phyloP scores from a whole-genome alignment of 208 protist genomes.

The Wallacemonas rigidus region DNA sequence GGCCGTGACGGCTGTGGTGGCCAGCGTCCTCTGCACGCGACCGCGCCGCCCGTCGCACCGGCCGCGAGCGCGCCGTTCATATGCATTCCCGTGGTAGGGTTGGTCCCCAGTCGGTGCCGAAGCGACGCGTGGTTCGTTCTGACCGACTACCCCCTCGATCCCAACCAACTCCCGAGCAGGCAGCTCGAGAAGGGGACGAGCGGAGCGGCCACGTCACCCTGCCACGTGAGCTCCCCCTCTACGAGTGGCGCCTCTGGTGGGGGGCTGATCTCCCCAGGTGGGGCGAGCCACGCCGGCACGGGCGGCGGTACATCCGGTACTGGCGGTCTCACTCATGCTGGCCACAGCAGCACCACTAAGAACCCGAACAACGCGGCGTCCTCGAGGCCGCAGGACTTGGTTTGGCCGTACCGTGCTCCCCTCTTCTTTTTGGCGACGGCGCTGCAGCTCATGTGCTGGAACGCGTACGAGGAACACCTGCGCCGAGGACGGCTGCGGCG shows the following conservation, averaged over 20 bases:
- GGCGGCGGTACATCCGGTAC: too few relatives aligned
- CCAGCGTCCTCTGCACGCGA: neutral
- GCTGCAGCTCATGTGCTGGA: slow-evolving; percentile 83
- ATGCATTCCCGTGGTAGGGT: slow-evolving; percentile 57
- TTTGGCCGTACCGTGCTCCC: slow-evolving; percentile 56
- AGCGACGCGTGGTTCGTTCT: slow-evolving; percentile 76
- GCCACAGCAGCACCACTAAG: neutral
- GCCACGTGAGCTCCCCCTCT: neutral
- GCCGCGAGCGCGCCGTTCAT: slow-evolving; percentile 20
- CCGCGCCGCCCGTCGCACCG: slow-evolving; percentile 1
- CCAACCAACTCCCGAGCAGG: slow-evolving; percentile 1
- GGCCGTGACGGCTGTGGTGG: too few relatives aligned
- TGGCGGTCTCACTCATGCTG: neutral
- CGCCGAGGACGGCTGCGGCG: neutral
- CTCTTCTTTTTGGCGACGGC: slow-evolving; percentile 75
- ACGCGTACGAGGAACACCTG: slow-evolving; percentile 58
- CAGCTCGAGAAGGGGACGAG: neutral
- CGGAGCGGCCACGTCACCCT: neutral
- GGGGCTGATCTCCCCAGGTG: too few relatives aligned
- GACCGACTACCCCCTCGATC: slow-evolving; percentile 19
- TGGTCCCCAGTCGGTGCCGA: slow-evolving; percentile 79
- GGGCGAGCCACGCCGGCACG: too few relatives aligned
- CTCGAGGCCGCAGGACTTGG: slow-evolving; percentile 4
- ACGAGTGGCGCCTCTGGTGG: neutral
- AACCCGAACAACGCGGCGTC: slow-evolving; percentile 6